These are phyloP conservation scores for Collybiopsis luxurians DNA, from an alignment of 768 basidiomycete species.

Conservation along the genomic window DNA sequence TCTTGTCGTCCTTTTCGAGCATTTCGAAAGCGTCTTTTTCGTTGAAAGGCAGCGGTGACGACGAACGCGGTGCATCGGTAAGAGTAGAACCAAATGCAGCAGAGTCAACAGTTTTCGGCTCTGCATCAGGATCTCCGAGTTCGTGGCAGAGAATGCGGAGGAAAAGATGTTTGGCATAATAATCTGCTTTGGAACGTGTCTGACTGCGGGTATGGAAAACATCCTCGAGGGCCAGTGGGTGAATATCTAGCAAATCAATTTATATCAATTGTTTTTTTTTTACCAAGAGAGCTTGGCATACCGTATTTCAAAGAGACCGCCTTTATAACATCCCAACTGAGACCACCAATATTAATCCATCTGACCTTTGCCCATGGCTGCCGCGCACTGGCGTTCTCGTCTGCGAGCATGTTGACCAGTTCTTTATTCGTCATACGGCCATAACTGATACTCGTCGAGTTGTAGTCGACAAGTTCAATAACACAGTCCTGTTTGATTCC, in stretches of 20 bases:
- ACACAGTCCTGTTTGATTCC: constrained; percentile 58
- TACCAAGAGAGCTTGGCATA: too few relatives aligned
- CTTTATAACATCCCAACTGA: constrained; percentile 65
- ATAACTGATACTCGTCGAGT: constrained; percentile 48
- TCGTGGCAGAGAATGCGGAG: constrained; percentile 66
- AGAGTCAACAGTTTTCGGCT: background rate
- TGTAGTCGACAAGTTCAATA: constrained; percentile 71
- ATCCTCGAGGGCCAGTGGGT: constrained; percentile 63
- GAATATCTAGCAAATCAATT: too few relatives aligned
- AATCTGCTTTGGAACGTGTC: constrained; percentile 66
- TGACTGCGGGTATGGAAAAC: constrained; percentile 54
- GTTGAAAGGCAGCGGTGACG: constrained; percentile 36
- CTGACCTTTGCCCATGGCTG: constrained; percentile 47
- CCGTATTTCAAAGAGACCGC: constrained; percentile 57
- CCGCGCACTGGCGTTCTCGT: constrained; percentile 25
- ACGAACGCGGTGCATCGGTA: constrained; percentile 28
- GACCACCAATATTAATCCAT: constrained; percentile 66
- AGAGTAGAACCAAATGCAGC: background rate
- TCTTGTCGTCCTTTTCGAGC: constrained; percentile 25
- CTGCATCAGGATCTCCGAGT: constrained; percentile 34
- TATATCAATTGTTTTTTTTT: too few relatives aligned
- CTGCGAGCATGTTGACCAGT: constrained; percentile 43
- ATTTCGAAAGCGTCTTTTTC: constrained; percentile 7
- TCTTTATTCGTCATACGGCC: constrained; percentile 57
- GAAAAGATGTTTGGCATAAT: constrained; percentile 70